Evolutionary conservation across 2,329 filamentous ascomycete genomes (phyloP), one percentile per base, ranked within the genome.

Genomic region (Proliferodiscus dingleyae): DNA sequence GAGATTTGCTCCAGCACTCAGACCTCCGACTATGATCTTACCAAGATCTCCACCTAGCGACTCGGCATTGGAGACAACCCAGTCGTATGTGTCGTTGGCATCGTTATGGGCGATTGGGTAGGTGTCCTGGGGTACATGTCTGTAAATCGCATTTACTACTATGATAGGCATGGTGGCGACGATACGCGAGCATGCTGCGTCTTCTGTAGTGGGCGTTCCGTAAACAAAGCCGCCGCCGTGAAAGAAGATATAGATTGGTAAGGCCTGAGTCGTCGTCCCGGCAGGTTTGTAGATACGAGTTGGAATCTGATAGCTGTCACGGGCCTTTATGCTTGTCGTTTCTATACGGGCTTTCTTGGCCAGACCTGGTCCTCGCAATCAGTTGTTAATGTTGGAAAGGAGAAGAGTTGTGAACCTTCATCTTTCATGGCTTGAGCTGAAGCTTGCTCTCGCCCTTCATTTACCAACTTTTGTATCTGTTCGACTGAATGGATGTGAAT

Each of bases 161-260:
- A 51, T 45, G 10, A 69, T 57, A 0, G 75, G n/a, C 16, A 45
- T 10, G 5, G 23, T 8, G 3, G 21, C 33, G 6, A 42, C 72
- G 8, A 78, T 68, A 0, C 67, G 65, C 0, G 71, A 61, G 50
- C 77, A 81, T 1, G 64, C 66, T 0, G 71, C 70, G 43, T 81
- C 77, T 49, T 82, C 78, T 0, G 71, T 71, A 1, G 59, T 52
- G 2, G 81, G 55, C 0, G 71, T 75, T 2, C 79, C 79, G n/a
- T 75, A 73, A 7, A 78, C 52, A 46, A 75, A 82, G 0, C 75
- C 77, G 3, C 76, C 77, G 3, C 78, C 77, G 50, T 79, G 77
- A 1, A 78, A 60, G 50, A 75, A 71, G 16, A 75, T 59, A 44
- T 72, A 75, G 0, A 78, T 61, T 0, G 77, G 76, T 0, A 79